A percentile compares a stretch with the other conserved stretches of the same genome.
These are phyloP conservation scores for Saccharomyces mikatae DNA, from an alignment of 805 yeast species.

Conservation along the genomic window DNA sequence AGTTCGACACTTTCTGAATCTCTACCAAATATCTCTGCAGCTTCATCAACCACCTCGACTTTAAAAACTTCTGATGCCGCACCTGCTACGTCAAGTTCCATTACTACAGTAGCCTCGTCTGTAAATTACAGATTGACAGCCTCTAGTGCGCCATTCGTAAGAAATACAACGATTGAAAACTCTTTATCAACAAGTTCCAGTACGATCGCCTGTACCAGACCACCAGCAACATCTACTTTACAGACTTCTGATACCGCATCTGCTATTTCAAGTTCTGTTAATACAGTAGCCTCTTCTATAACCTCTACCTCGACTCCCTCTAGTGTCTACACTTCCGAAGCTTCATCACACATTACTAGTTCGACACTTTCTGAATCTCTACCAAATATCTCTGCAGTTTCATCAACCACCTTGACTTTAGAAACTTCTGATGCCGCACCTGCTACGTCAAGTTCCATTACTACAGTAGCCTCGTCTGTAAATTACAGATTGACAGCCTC, in stretches of 20 bases:
- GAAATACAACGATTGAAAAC: too few relatives aligned
- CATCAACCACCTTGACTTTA: neutral
- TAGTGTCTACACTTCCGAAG: neutral
- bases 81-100: neutral
- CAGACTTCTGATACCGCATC: neutral
- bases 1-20: neutral
- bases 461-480: neutral
- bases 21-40: neutral
- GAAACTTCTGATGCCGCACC: neutral
- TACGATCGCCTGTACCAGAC: too few relatives aligned
- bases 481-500: too few relatives aligned
- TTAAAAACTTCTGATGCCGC: neutral
- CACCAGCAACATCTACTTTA: too few relatives aligned
- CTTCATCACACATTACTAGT: neutral
- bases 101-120: neutral
- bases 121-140: too few relatives aligned
- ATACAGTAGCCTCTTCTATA: neutral
- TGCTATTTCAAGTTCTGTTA: neutral
- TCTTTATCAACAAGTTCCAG: too few relatives aligned
- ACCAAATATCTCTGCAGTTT: neutral
- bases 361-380: neutral
- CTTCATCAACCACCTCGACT: neutral
- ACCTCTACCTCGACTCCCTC: neutral
- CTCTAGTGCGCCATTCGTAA: too few relatives aligned
- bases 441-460: neutral